Conservation (phyloP, 2,329 filamentous ascomycete genomes). For the Aspergillus tanneri region DNA sequence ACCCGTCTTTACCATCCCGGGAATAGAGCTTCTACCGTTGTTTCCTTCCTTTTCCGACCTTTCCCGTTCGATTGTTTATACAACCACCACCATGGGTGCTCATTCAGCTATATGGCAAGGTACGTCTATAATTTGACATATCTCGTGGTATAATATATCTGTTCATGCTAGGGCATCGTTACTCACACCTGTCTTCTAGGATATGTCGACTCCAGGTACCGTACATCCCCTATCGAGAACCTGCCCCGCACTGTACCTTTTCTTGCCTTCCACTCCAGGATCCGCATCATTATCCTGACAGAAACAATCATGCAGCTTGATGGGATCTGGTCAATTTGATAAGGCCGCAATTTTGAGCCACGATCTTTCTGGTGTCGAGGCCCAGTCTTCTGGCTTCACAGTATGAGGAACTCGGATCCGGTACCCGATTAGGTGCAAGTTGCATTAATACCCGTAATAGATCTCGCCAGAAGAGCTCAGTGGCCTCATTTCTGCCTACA, state of each 20-base stretch:
- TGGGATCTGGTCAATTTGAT: constrained; percentile 75
- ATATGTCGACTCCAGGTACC: constrained; percentile 64
- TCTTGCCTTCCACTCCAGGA: constrained; percentile 12
- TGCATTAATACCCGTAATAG: constrained; percentile 32
- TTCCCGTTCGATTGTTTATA: constrained; percentile 18
- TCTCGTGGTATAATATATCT: not conserved
- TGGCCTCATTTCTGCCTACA: constrained; percentile 53
- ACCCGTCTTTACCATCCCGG: not conserved
- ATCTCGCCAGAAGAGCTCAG: constrained; percentile 56
- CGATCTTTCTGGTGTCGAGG: constrained; percentile 80
- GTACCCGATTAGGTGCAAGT: not conserved
- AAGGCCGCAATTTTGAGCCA: constrained; percentile 80
- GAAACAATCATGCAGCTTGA: constrained; percentile 60
- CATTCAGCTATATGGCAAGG: constrained; percentile 41
- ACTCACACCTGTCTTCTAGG: constrained; percentile 37
- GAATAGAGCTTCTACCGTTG: not conserved
- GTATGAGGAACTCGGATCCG: constrained; percentile 53
- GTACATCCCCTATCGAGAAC: constrained; percentile 12
- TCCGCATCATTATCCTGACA: constrained; percentile 13
- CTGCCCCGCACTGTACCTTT: constrained; percentile 13
- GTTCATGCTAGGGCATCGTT: not conserved
- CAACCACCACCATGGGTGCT: constrained; percentile 33
- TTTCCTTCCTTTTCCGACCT: constrained; percentile 12
- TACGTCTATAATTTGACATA: constrained; percentile 16
- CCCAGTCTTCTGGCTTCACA: constrained; percentile 66